A percentile compares a stretch with the other conserved stretches of the same genome.
Evolutionary conservation across 768 basidiomycete species (phyloP).

Genomic region (Mycena pura): DNA sequence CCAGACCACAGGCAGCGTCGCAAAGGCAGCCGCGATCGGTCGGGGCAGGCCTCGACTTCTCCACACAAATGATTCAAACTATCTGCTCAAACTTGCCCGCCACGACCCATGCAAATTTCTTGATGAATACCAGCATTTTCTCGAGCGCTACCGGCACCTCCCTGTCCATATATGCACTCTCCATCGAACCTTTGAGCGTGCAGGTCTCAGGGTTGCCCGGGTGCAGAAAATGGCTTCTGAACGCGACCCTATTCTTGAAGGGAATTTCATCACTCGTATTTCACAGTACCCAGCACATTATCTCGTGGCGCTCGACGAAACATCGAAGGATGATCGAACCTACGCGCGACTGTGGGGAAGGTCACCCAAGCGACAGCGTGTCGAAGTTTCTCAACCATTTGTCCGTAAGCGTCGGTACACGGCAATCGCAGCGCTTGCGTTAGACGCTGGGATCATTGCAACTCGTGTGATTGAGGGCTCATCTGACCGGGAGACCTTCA

Average conservation of each 20-base stretch:
- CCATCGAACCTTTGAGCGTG: constrained; percentile 16
- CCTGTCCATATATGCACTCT: constrained; percentile 18
- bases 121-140: constrained; percentile 8
- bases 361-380: no score
- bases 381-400: no score
- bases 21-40: no score
- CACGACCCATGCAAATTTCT: constrained; percentile 15
- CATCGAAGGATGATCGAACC: no score
- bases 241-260: not conserved
- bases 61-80: no score
- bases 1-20: not conserved
- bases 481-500: constrained; percentile 22
- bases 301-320: no score
- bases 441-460: not conserved
- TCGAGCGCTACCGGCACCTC: constrained; percentile 16
- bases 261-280: not conserved
- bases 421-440: not conserved
- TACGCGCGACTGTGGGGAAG: no score
- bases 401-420: not conserved
- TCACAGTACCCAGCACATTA: not conserved
- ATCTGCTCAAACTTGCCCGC: constrained; percentile 1
- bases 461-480: constrained; percentile 28
- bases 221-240: constrained; percentile 23
- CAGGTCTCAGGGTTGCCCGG: constrained; percentile 12
- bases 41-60: no score